Percentiles rank a stretch among this genome's conserved stretches.
Conservation (phyloP, 164 flowering plant species). For the Aristolochia californica region DNA sequence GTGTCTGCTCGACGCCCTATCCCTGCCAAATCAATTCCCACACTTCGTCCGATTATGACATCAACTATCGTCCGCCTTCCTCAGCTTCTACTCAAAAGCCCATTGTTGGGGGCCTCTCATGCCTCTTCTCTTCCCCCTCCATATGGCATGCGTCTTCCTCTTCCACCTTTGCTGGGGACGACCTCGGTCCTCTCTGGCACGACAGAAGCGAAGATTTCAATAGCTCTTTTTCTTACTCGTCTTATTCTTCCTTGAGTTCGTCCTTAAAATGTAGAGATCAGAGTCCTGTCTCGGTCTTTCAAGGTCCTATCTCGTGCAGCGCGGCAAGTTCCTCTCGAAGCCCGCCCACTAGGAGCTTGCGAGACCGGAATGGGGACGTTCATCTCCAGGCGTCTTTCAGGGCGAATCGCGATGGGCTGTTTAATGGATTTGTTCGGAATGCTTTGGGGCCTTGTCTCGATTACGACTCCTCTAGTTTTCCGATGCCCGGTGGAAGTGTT, state of each 20-base stretch:
- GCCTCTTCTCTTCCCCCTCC: constrained; percentile 49
- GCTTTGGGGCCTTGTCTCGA: constrained; percentile 69
- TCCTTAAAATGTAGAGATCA: constrained; percentile 48
- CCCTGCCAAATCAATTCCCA: constrained; percentile 51
- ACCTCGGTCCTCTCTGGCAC: constrained; percentile 36
- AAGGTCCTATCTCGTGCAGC: constrained; percentile 60
- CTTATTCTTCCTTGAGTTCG: constrained; percentile 33
- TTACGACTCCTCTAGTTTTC: constrained; percentile 42
- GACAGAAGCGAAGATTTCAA: constrained; percentile 57
- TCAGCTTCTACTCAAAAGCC: constrained; percentile 42
- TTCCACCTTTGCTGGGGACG: constrained; percentile 42
- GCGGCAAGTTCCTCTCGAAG: constrained; percentile 33
- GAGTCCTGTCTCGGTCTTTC: constrained; percentile 87
- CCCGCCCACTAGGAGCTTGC: constrained; percentile 29
- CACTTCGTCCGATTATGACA: constrained; percentile 48
- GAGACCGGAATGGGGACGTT: constrained; percentile 25
- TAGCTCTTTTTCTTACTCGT: constrained; percentile 47
- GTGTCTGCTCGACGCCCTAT: constrained; percentile 56
- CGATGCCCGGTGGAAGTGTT: constrained; percentile 11
- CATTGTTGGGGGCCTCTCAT: constrained; percentile 72
- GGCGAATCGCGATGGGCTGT: constrained; percentile 32
- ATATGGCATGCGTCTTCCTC: constrained; percentile 33
- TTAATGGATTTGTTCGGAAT: constrained; percentile 56
- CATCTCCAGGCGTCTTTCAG: constrained; percentile 19
- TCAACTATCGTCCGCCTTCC: constrained; percentile 38